A percentile compares a stretch with the other conserved stretches of the same genome.
Evolutionary conservation across 495 filamentous ascomycete species (phyloP).

Genomic region (Chaetomidium leptoderma): DNA sequence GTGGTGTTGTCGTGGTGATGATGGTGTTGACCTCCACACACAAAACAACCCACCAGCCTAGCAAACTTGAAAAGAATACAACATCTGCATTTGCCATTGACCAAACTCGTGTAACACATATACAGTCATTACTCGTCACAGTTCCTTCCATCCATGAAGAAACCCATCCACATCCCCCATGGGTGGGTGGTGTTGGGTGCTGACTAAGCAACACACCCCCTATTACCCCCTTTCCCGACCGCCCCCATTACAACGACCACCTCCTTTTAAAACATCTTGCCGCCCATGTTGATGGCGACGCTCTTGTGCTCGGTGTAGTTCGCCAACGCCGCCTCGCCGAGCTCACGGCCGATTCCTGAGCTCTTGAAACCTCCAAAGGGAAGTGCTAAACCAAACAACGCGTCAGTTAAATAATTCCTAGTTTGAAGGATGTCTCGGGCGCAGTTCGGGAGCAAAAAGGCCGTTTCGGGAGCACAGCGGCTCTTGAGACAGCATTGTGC

Average conservation of each 20-base stretch:
- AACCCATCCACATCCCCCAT: neutral
- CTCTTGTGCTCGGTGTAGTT: constrained; percentile 84
- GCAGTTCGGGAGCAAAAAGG: no score
- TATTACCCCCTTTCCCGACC: neutral
- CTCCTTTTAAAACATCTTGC: constrained; percentile 20
- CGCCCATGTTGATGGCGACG: constrained; percentile 44
- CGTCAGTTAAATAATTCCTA: no score
- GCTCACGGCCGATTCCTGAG: constrained; percentile 88
- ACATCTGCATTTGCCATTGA: neutral
- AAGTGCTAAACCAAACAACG: no score
- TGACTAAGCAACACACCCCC: neutral
- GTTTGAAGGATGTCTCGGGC: no score
- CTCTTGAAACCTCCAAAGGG: constrained; percentile 95
- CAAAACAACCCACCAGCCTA: no score
- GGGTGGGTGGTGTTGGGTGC: no score
- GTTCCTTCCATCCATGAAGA: neutral
- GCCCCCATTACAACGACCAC: neutral
- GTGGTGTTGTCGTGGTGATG: no score
- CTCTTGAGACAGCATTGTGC: no score
- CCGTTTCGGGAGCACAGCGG: no score
- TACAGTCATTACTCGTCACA: constrained; percentile 13
- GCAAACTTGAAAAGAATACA: neutral
- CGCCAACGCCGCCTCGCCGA: constrained; percentile 85
- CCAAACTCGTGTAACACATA: neutral
- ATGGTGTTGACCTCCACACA: no score